phyloP scores from a whole-genome alignment of 805 yeast species.

The Monosporozyma unispora region DNA sequence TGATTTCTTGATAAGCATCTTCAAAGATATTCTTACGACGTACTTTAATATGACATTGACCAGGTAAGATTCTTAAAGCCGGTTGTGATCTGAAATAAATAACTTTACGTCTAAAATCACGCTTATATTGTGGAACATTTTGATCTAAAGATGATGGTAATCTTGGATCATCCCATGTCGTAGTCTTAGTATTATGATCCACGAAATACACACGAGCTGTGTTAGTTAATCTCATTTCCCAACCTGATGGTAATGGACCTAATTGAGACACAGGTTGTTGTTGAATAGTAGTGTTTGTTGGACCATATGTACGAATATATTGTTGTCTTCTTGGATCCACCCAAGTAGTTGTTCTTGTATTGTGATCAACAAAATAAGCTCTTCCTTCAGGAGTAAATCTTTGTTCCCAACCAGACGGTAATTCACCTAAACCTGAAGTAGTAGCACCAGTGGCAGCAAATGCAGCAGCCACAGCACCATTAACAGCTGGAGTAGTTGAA shows the following conservation, averaged over 20 bases:
- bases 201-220: conserved; percentile 98
- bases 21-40: conserved; percentile 94
- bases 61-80: conserved; percentile 91
- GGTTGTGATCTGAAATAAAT: conserved; percentile 98
- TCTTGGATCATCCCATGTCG: conserved; percentile 99
- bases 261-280: conserved; percentile 96
- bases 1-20: conserved; percentile 94
- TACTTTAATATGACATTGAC: conserved; percentile 97
- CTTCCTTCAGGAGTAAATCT: conserved; percentile 96
- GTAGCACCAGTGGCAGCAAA: conserved; percentile 72
- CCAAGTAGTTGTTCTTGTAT: conserved; percentile 99
- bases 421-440: conserved; percentile 90
- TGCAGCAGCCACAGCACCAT: conserved; percentile 53
- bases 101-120: conserved; percentile 96
- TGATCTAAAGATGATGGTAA: conserved; percentile 95
- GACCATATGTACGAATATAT: conserved; percentile 91
- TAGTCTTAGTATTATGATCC: conserved; percentile 97
- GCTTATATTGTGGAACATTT: conserved; percentile 97
- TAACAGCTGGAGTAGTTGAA: conserved; percentile 36
- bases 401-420: conserved; percentile 99
- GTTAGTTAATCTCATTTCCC: conserved; percentile 99
- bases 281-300: conserved; percentile 75
- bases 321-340: conserved; percentile 99
- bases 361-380: conserved; percentile 96
- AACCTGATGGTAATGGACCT: conserved; percentile 96